Evolutionary conservation across 495 filamentous ascomycete genomes (phyloP).

Genomic region (Penicillium chermesinum): DNA sequence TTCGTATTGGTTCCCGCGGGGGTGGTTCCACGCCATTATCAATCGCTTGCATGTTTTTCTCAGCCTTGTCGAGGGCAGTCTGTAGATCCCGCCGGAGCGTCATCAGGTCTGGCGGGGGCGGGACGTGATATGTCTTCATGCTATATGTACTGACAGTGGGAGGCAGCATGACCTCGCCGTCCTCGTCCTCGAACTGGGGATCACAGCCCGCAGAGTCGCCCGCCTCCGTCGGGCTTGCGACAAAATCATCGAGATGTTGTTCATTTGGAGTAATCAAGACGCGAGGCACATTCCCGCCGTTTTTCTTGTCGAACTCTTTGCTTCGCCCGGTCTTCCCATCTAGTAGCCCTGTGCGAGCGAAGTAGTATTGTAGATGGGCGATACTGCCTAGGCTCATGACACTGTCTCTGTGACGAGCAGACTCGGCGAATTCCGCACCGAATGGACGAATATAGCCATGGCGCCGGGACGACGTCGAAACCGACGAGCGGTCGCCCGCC

Average conservation of each 20-base stretch:
- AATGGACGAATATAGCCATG: constrained; percentile 88
- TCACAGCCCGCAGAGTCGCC: constrained; percentile 39
- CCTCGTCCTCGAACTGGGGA: constrained; percentile 54
- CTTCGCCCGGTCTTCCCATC: constrained; percentile 90
- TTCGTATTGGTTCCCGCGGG: constrained; percentile 25
- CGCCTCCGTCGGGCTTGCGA: constrained; percentile 51
- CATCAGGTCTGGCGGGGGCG: constrained; percentile 77
- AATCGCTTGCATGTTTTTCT: constrained; percentile 58
- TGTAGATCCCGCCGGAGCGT: constrained; percentile 72
- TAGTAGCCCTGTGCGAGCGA: constrained; percentile 85
- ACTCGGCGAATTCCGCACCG: constrained; percentile 84
- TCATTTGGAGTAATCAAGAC: constrained; percentile 42
- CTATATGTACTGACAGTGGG: constrained; percentile 96
- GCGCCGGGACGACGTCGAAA: constrained; percentile 54
- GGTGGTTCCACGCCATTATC: constrained; percentile 30
- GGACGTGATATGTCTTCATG: constrained; percentile 75
- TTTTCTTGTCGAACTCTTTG: constrained; percentile 61
- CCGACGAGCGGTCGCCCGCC: constrained; percentile 46
- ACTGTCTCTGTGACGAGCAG: constrained; percentile 82
- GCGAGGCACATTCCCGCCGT: constrained; percentile 33
- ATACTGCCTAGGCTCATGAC: constrained; percentile 96
- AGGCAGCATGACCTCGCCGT: constrained; percentile 73
- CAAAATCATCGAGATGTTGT: constrained; percentile 37
- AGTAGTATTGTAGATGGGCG: constrained; percentile 96
- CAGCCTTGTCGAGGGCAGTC: constrained; percentile 60